Conservation (phyloP, 192 early-diverging fungal species). For the Haplosporangium gracile region DNA sequence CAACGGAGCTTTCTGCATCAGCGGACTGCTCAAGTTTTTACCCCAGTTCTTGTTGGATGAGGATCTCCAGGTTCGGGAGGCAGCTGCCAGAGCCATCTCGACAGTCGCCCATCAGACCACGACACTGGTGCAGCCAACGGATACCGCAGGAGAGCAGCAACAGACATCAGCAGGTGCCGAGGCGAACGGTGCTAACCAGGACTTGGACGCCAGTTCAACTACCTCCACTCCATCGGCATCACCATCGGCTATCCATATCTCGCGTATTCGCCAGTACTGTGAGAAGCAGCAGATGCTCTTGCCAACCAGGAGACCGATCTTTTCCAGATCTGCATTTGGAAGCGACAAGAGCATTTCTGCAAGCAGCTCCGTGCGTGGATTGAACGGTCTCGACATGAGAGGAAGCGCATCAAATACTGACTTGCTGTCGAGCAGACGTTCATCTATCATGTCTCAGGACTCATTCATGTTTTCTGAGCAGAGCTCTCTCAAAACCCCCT, state of each 20-base stretch:
- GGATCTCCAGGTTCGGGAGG: conserved; percentile 41
- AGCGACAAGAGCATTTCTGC: conserved; percentile 37
- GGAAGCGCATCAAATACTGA: conserved; percentile 14
- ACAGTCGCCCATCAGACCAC: conserved; percentile 33
- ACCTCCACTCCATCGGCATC: conserved; percentile 17
- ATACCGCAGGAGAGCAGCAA: conserved; percentile 22
- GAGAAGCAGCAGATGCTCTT: conserved; percentile 51
- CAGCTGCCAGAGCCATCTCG: conserved; percentile 39
- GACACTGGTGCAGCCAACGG: conserved; percentile 11
- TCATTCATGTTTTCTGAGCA: conserved; percentile 54
- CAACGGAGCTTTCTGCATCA: conserved; percentile 46
- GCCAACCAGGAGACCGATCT: conserved; percentile 48
- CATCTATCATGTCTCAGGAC: conserved; percentile 48
- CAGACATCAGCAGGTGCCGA: background rate
- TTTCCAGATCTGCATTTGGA: conserved; percentile 39
- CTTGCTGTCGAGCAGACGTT: conserved; percentile 44
- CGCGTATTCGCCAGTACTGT: conserved; percentile 52
- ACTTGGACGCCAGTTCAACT: background rate
- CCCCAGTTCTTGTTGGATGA: conserved; percentile 54
- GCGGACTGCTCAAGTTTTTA: conserved; percentile 46
- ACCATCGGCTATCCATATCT: conserved; percentile 36
- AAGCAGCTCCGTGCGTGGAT: conserved; percentile 7
- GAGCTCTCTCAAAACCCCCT: conserved; percentile 28
- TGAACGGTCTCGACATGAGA: conserved; percentile 13
- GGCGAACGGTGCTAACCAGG: background rate